Percentiles rank a stretch among this genome's conserved stretches.
These are phyloP conservation scores for Podospora tetraspora DNA, from an alignment of 495 filamentous ascomycete species.

Conservation along the genomic window DNA sequence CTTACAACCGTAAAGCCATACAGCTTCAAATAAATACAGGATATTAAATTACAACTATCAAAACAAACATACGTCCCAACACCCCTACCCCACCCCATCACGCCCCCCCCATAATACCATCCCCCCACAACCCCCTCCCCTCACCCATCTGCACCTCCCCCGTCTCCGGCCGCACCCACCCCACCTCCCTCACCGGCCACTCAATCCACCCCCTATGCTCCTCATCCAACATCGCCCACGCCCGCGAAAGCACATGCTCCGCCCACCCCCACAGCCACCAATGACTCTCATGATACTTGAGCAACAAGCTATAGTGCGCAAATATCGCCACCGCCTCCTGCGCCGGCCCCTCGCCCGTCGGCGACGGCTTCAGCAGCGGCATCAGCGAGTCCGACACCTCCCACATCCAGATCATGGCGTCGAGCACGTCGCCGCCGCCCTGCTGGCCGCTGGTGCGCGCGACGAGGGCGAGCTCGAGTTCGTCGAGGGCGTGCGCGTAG, in stretches of 20 bases:
- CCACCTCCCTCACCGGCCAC: constrained; percentile 32
- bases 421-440: constrained; percentile 25
- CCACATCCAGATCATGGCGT: constrained; percentile 37
- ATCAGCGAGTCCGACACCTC: constrained; percentile 30
- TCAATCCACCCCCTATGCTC: constrained; percentile 31
- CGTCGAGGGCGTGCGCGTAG: constrained; percentile 28
- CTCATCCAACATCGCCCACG: constrained; percentile 29
- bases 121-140: background rate
- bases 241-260: constrained; percentile 25
- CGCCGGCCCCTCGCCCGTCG: constrained; percentile 6
- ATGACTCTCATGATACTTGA: constrained; percentile 28
- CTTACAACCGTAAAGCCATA: too few relatives aligned
- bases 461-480: constrained; percentile 27
- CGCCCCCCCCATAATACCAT: background rate
- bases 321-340: constrained; percentile 36
- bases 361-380: constrained; percentile 22
- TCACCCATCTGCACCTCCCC: background rate
- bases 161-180: constrained; percentile 9
- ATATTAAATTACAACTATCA: background rate
- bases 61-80: background rate
- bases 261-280: constrained; percentile 38
- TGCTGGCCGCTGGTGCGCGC: constrained; percentile 9
- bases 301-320: constrained; percentile 30
- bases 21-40: too few relatives aligned
- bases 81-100: background rate